phyloP scores from a whole-genome alignment of 192 early-diverging fungal genomes.

The Coemansia erecta region DNA sequence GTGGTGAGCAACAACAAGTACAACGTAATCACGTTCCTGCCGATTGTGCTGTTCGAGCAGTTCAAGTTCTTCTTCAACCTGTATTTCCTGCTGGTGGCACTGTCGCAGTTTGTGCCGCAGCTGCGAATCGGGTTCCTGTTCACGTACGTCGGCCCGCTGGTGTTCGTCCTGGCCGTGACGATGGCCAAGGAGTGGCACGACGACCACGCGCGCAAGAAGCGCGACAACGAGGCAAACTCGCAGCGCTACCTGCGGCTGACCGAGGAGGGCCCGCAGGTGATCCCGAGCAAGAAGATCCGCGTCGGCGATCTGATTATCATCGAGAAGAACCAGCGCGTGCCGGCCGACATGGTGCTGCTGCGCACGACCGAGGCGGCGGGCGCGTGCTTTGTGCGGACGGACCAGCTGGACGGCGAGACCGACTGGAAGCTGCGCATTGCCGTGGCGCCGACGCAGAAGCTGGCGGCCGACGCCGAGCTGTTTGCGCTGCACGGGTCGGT shows the following conservation, averaged over 20 bases:
- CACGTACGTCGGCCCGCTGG: slow-evolving; percentile 91
- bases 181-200: slow-evolving; percentile 91
- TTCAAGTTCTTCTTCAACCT: slow-evolving; percentile 96
- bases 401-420: slow-evolving; percentile 96
- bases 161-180: slow-evolving; percentile 86
- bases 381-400: slow-evolving; percentile 92
- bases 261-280: slow-evolving; percentile 53
- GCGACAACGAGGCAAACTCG: slow-evolving; percentile 89
- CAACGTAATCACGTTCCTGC: slow-evolving; percentile 75
- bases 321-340: slow-evolving; percentile 86
- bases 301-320: slow-evolving; percentile 88
- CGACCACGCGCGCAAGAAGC: slow-evolving; percentile 75
- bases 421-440: slow-evolving; percentile 95
- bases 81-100: slow-evolving; percentile 88
- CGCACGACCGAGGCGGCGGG: slow-evolving; percentile 80
- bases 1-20: slow-evolving; percentile 87
- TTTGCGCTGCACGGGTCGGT: slow-evolving; percentile 66
- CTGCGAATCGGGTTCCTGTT: slow-evolving; percentile 80
- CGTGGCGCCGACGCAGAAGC: slow-evolving; percentile 75
- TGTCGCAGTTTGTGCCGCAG: slow-evolving; percentile 89
- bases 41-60: slow-evolving; percentile 81
- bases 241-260: slow-evolving; percentile 72
- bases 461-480: slow-evolving; percentile 60
- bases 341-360: slow-evolving; percentile 87
- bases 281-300: slow-evolving; percentile 77